Evolutionary conservation across 805 yeast genomes (phyloP).

Genomic region (Ogataea methanolica): DNA sequence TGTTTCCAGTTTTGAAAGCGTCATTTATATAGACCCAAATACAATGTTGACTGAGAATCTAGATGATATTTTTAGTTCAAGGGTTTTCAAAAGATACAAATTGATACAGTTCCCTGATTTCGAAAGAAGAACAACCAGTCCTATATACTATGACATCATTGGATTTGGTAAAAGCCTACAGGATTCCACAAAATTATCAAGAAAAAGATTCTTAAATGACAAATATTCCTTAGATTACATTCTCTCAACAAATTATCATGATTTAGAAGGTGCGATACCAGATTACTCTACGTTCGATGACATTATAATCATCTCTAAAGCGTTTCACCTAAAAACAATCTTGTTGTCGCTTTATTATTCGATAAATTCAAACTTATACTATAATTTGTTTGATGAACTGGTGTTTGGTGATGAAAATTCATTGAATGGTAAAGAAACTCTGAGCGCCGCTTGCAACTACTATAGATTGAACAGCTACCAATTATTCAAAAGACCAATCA

Average conservation of each 20-base stretch:
- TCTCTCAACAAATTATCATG: conserved; percentile 43
- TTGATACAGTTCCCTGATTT: conserved; percentile 69
- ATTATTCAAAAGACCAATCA: conserved; percentile 27
- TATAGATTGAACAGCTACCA: conserved; percentile 42
- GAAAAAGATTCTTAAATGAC: conserved; percentile 7
- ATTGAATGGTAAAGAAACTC: conserved; percentile 71
- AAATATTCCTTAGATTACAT: conserved; percentile 1
- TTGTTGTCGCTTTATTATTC: conserved; percentile 59
- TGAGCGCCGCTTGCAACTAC: conserved; percentile 54
- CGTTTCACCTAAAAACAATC: conserved; percentile 47
- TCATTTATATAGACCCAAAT: conserved; percentile 63
- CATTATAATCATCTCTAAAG: conserved; percentile 51
- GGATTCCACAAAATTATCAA: conserved; percentile 21
- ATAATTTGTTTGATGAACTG: conserved; percentile 53
- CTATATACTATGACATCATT: conserved; percentile 57
- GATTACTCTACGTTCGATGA: conserved; percentile 64
- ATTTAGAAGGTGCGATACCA: conserved; percentile 56
- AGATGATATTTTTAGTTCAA: conserved; percentile 45
- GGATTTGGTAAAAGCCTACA: conserved; percentile 42
- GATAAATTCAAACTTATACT: conserved; percentile 49
- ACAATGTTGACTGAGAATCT: conserved; percentile 60
- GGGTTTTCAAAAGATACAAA: conserved; percentile 47
- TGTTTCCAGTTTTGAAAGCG: conserved; percentile 46
- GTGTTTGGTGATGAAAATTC: conserved; percentile 20
- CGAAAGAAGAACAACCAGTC: conserved; percentile 73